phyloP scores from a whole-genome alignment of 371 early-diverging fungal genomes.

The Mucor indicus region DNA sequence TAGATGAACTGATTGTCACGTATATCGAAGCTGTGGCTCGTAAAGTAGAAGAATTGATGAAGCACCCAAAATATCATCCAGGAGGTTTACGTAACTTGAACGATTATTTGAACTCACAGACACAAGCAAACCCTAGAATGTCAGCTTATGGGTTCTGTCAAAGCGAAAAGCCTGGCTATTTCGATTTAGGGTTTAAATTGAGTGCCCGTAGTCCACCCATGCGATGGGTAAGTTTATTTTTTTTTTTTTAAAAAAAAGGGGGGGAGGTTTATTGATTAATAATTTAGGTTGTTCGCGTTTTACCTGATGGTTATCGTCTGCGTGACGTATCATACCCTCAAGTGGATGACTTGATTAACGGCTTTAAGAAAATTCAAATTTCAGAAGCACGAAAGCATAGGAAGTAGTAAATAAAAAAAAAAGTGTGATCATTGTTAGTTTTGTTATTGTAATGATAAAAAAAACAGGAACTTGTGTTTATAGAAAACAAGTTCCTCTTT shows the following conservation, averaged over 20 bases:
- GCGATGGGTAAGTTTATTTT: slow-evolving; percentile 31
- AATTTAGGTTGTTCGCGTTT: slow-evolving; percentile 53
- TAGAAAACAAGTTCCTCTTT: no score
- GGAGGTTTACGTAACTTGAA: slow-evolving; percentile 40
- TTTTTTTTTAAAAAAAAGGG: neutral
- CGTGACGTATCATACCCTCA: slow-evolving; percentile 56
- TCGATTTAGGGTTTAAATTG: slow-evolving; percentile 50
- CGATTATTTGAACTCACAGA: slow-evolving; percentile 31
- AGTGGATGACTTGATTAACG: slow-evolving; percentile 61
- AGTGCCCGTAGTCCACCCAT: slow-evolving; percentile 32
- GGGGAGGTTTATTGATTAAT: neutral
- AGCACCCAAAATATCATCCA: slow-evolving; percentile 60
- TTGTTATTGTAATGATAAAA: neutral
- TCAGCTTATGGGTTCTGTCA: slow-evolving; percentile 59
- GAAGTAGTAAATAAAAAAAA: neutral
- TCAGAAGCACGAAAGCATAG: slow-evolving; percentile 13
- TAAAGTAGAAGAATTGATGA: slow-evolving; percentile 64
- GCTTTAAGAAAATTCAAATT: slow-evolving; percentile 52
- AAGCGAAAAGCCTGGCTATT: slow-evolving; percentile 49
- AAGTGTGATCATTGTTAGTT: neutral
- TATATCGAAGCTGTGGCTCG: slow-evolving; percentile 82
- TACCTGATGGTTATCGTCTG: slow-evolving; percentile 62
- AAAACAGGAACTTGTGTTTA: neutral
- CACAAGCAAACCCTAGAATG: slow-evolving; percentile 50
- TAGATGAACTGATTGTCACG: slow-evolving; percentile 89